Conservation (phyloP, 2,329 filamentous ascomycete species). For the Nemania abortiva region DNA sequence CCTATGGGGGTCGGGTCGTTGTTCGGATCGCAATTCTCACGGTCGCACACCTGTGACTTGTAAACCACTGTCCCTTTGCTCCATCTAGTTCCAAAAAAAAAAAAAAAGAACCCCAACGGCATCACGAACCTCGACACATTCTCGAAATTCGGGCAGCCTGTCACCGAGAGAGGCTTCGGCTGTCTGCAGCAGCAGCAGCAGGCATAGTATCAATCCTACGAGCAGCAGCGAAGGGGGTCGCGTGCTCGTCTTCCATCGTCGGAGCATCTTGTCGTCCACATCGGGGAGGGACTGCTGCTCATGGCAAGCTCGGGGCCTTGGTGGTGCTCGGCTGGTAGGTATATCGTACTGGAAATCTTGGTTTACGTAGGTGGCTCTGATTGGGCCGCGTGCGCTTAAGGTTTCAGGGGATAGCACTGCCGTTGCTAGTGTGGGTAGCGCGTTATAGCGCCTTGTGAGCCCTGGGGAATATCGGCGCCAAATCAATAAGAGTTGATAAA, state of each 20-base stretch:
- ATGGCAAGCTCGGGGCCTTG: slow-evolving; percentile 26
- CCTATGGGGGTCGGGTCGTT: slow-evolving; percentile 73
- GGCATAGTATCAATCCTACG: slow-evolving; percentile 54
- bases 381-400: not conserved
- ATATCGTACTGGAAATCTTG: not conserved
- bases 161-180: slow-evolving; percentile 83
- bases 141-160: slow-evolving; percentile 83
- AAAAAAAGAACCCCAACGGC: too few relatives aligned
- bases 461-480: not conserved
- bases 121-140: slow-evolving; percentile 81
- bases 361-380: not conserved
- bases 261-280: slow-evolving; percentile 44
- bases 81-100: not conserved
- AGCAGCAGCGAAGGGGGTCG: slow-evolving; percentile 41
- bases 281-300: slow-evolving; percentile 26
- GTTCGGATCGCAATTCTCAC: slow-evolving; percentile 80
- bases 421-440: not conserved
- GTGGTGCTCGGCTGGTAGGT: too few relatives aligned
- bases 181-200: slow-evolving; percentile 56
- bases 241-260: slow-evolving; percentile 38
- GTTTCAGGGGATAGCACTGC: not conserved
- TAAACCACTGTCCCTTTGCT: slow-evolving; percentile 15
- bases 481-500: too few relatives aligned
- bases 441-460: slow-evolving; percentile 11
- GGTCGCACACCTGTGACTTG: slow-evolving; percentile 75